These are phyloP conservation scores for Venturiaceae sp. DNA, from an alignment of 2,329 filamentous ascomycete species.

Conservation along the genomic window DNA sequence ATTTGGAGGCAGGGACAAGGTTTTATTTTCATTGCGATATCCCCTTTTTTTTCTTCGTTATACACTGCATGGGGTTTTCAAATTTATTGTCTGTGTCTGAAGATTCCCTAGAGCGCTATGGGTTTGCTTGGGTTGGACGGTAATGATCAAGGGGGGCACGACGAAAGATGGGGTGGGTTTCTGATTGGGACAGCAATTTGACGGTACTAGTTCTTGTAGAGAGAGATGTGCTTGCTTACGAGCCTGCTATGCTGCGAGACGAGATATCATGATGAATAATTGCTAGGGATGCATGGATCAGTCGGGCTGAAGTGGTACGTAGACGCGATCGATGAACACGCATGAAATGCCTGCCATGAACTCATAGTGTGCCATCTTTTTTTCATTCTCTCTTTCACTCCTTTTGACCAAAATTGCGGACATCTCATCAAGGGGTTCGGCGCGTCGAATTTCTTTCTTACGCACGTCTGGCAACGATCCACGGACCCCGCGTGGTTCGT, in stretches of 20 bases:
- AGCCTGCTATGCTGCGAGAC: neutral
- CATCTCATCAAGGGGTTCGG: too few relatives aligned
- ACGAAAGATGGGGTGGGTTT: constrained; percentile 1
- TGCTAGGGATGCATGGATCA: neutral
- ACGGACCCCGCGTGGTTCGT: too few relatives aligned
- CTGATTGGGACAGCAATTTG: neutral
- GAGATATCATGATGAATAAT: neutral
- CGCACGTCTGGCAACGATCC: too few relatives aligned
- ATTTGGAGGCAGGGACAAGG: neutral
- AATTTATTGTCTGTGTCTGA: neutral
- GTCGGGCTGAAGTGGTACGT: neutral
- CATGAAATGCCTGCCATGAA: neutral
- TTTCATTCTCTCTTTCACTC: neutral
- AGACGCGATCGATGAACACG: constrained; percentile 1
- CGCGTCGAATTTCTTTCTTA: too few relatives aligned
- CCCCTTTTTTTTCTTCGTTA: neutral
- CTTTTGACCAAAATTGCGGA: too few relatives aligned
- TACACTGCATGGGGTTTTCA: neutral
- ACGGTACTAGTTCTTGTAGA: neutral
- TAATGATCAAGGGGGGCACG: neutral
- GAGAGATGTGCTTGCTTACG: neutral
- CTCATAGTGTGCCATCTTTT: neutral
- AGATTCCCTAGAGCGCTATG: neutral
- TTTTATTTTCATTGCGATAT: neutral
- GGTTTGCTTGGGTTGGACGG: neutral